Evolutionary conservation across 2,329 filamentous ascomycete genomes (phyloP), one percentile per base, ranked within the genome.

Genomic region (Neofusicoccum sp.): DNA sequence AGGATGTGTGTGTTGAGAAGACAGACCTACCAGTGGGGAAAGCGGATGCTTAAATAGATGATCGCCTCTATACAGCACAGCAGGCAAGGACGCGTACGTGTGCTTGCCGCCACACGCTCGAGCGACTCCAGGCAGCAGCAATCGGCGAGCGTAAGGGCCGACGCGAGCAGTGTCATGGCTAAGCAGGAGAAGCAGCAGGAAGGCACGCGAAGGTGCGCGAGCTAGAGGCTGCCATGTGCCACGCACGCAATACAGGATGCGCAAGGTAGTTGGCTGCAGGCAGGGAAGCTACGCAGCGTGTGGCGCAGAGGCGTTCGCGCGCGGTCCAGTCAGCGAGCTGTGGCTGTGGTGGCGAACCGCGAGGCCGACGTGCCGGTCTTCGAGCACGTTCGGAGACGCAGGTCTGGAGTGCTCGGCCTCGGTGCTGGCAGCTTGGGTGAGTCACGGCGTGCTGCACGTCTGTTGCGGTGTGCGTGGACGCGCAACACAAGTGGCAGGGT

Each of bases 51-150:
- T 47, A 47, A 49, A 56, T 48, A 61, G 57, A 60, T 9, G 24
- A 2, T 11, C 30, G 5, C 6, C n/a, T 34, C 51, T 51, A 33
- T 60, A 43, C n/a, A 49, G 40, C 41, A 30, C 49, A 31, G 48
- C 44, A 61, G 59, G 49, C 59, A 61, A 31, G n/a, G 43, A 56
- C 31, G 59, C 38, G 59, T 61, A 57, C 59, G 59, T 41, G 57
- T 4, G 16, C 59, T 34, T 12, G 11, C 40, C 49, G 51, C 59
- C 48, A 61, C 59, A 24, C 34, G 34, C 20, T 45, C 20, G 20
- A 12, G 26, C 16, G 8, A 14, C 53, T 47, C 40, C 54, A 58
- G 54, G 51, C 51, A 56, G 36, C 51, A 56, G 28, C 28, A 38
- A 38, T 58, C 54, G 41, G 54, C 40, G n/a, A 43, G 12, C 20